Conservation (phyloP, 495 filamentous ascomycete genomes). For the Cenococcum geophilum region DNA sequence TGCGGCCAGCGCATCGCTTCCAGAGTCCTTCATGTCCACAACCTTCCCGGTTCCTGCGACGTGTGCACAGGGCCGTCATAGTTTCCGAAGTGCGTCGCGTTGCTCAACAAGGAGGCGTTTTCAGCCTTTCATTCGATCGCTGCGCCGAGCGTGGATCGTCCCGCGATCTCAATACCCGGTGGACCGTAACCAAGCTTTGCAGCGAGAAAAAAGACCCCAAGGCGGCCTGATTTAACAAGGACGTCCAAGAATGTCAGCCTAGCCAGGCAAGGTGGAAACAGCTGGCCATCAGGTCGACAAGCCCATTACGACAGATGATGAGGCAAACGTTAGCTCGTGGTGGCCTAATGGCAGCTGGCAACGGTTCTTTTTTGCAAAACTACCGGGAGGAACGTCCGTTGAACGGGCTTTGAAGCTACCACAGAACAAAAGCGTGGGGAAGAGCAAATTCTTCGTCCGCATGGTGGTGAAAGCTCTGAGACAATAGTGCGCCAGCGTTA, state of each 20-base stretch:
- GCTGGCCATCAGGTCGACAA: background rate
- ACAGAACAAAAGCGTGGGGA: background rate
- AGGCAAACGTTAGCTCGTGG: background rate
- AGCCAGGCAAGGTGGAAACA: background rate
- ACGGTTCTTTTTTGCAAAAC: background rate
- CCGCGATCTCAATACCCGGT: constrained; percentile 17
- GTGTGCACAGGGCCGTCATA: background rate
- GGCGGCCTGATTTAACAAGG: background rate
- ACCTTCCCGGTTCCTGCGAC: constrained; percentile 7
- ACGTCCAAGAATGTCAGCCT: background rate
- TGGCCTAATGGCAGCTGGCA: background rate
- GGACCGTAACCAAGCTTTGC: constrained; percentile 16
- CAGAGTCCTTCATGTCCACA: background rate
- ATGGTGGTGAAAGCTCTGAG: constrained; percentile 12
- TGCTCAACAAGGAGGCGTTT: too few relatives aligned
- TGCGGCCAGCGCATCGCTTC: constrained; percentile 17
- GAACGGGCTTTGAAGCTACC: constrained; percentile 8
- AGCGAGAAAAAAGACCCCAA: background rate
- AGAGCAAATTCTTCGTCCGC: background rate
- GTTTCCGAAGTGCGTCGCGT: background rate
- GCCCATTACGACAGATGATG: background rate
- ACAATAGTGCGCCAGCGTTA: background rate
- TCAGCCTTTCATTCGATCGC: constrained; percentile 6
- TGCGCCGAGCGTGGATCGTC: constrained; percentile 6
- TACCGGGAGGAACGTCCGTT: background rate